Base-by-base conservation (phyloP, 2,329 filamentous ascomycete genomes). In the Sporothrix euskadiensis region DNA sequence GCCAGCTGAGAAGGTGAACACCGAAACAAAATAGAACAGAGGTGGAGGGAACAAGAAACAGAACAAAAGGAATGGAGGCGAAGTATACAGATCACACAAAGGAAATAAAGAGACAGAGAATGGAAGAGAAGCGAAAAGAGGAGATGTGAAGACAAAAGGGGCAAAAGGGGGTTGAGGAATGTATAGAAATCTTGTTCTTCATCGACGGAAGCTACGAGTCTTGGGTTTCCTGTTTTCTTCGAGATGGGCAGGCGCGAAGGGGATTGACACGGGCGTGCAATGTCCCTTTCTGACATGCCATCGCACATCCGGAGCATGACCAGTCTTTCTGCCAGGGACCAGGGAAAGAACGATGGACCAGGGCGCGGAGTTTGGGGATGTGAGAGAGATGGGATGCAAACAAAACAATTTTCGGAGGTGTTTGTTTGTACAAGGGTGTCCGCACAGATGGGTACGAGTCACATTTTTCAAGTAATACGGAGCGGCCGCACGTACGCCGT, bases 211-310 rank as follows among this genome's bases (percentile, higher is more conserved):
- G 63, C 32, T 32, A 44, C 54, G 52, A 49, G 35, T 12, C 32
- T 63, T 56, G 32, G 57, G 4, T 39, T 63, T 54, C n/a, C 65
- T 74, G 73, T 74, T 74, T 70, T 69, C 72, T 66, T 30, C 54
- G 26, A 26, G 52, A 59, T 32, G 30, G 73, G 73, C 73, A 76
- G 72, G 75, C 71, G 71, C 71, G 74, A 73, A 39, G 63, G 68
- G 30, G 39, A 69, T 68, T n/a, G 54, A 66, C 61, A 59, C 30
- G 71, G 70, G 22, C 52, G 71, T 65, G 69, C 63, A 68, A 47
- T 39, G 75, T 75, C 68, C 68, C 71, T 47, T 44, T 49, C 54
- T 71, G 74, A 71, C 73, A 74, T 54, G 59, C 63, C n/a, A 70
- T 65, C 14, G 41, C 68, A 71, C 72, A 59, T 66, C 72, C 47